Percentiles rank a stretch among this genome's conserved stretches.
These are phyloP conservation scores for Rhinocladiella similis DNA, from an alignment of 2,329 filamentous ascomycete species.

Conservation along the genomic window DNA sequence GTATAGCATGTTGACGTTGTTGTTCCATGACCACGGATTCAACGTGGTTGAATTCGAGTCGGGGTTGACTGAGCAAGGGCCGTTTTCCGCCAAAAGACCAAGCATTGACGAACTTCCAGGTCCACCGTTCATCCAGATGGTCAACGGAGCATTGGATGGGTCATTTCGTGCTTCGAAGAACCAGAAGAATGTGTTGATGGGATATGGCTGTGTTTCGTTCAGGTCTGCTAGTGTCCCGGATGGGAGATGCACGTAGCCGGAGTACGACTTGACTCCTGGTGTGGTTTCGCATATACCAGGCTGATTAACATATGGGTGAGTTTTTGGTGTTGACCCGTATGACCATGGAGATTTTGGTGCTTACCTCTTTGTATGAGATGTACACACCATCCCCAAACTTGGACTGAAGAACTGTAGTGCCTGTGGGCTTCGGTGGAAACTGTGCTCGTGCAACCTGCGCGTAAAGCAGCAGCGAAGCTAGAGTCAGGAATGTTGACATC, in stretches of 20 bases:
- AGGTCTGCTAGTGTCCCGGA: slow-evolving; percentile 35
- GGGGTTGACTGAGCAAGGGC: slow-evolving; percentile 53
- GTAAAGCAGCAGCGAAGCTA: not conserved
- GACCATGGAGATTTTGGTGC: too few relatives aligned
- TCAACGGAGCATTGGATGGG: slow-evolving; percentile 43
- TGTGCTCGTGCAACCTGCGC: not conserved
- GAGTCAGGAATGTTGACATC: not conserved
- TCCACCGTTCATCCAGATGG: slow-evolving; percentile 49
- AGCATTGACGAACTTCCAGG: slow-evolving; percentile 55
- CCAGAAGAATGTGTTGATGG: slow-evolving; percentile 59
- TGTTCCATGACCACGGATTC: slow-evolving; percentile 65
- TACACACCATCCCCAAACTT: slow-evolving; percentile 28
- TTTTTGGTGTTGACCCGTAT: not conserved
- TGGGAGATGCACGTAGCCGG: slow-evolving; percentile 58
- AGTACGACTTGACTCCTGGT: slow-evolving; percentile 56
- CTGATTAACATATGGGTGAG: not conserved
- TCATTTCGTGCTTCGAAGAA: slow-evolving; percentile 50
- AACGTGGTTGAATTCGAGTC: slow-evolving; percentile 50
- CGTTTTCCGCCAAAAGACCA: slow-evolving; percentile 53
- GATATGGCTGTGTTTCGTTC: slow-evolving; percentile 46
- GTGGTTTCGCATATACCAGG: slow-evolving; percentile 58
- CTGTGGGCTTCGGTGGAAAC: slow-evolving; percentile 5
- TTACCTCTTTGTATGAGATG: slow-evolving; percentile 50
- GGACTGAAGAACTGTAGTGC: slow-evolving; percentile 3
- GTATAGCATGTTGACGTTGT: slow-evolving; percentile 57